phyloP scores from a whole-genome alignment of 2,329 filamentous ascomycete species.

The Phaeosphaeria sp. region DNA sequence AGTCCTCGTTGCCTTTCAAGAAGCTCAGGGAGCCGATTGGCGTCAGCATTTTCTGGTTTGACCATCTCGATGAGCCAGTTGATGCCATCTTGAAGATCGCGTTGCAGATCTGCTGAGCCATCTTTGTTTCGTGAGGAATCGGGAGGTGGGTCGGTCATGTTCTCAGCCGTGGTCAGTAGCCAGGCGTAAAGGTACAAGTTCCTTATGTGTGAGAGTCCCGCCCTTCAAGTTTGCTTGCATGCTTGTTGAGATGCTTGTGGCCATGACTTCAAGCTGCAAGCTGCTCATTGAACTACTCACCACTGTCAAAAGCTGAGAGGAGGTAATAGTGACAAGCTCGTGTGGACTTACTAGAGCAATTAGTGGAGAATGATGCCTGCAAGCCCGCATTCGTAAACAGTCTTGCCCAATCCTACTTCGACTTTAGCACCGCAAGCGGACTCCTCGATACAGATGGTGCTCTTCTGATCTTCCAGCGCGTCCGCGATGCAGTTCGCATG shows the following conservation, averaged over 20 bases:
- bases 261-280: neutral
- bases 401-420: neutral
- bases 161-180: neutral
- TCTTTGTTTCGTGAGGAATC: no score
- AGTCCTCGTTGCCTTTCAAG: no score
- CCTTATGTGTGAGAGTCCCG: neutral
- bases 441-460: neutral
- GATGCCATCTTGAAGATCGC: no score
- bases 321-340: no score
- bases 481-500: neutral
- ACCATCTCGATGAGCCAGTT: no score
- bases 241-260: neutral
- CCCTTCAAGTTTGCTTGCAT: neutral
- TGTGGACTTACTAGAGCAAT: no score
- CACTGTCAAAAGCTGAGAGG: no score
- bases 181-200: neutral
- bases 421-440: neutral
- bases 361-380: slow-evolving; percentile 1
- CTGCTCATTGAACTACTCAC: no score
- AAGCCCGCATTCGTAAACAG: neutral
- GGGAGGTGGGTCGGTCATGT: no score
- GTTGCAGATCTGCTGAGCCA: no score
- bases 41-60: no score
- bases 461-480: neutral
- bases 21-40: no score